Conservation (phyloP, 768 basidiomycete species). For the Boletus patriciae region DNA sequence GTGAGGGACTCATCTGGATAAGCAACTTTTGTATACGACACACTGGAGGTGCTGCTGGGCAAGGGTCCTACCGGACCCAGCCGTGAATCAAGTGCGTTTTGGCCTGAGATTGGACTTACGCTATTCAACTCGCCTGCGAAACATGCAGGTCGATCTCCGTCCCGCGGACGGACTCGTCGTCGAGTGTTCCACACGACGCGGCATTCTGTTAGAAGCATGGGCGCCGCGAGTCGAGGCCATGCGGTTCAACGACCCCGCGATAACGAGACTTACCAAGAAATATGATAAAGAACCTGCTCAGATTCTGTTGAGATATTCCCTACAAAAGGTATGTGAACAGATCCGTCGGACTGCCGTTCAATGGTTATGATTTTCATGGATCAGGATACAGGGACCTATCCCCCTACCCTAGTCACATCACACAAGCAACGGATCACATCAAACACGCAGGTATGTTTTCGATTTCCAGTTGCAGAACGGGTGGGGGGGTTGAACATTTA, state of each 20-base stretch:
- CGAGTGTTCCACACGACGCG: conserved; percentile 49
- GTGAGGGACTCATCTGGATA: conserved; percentile 2
- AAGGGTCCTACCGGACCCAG: conserved; percentile 49
- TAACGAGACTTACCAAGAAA: conserved; percentile 49
- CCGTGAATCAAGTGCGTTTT: conserved; percentile 56
- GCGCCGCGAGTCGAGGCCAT: conserved; percentile 39
- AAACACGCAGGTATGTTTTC: conserved; percentile 55
- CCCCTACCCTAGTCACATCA: conserved; percentile 63
- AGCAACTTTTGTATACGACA: conserved; percentile 34
- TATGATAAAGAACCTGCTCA: conserved; percentile 58
- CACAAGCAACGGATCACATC: conserved; percentile 51
- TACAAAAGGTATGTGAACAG: conserved; percentile 60
- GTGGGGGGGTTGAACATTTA: conserved; percentile 50
- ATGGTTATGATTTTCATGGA: background rate
- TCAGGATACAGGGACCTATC: conserved; percentile 38
- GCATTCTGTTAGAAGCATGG: conserved; percentile 62
- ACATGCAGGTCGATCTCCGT: conserved; percentile 51
- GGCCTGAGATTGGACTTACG: background rate
- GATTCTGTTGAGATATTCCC: conserved; percentile 52
- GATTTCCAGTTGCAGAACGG: conserved; percentile 55
- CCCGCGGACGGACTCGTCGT: conserved; percentile 64
- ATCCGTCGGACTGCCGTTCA: conserved; percentile 1
- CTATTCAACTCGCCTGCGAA: conserved; percentile 7
- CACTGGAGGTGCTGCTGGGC: conserved; percentile 51
- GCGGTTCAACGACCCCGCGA: conserved; percentile 58